Evolutionary conservation across 2,329 filamentous ascomycete species (phyloP).

Genomic region (Phoma sp.): DNA sequence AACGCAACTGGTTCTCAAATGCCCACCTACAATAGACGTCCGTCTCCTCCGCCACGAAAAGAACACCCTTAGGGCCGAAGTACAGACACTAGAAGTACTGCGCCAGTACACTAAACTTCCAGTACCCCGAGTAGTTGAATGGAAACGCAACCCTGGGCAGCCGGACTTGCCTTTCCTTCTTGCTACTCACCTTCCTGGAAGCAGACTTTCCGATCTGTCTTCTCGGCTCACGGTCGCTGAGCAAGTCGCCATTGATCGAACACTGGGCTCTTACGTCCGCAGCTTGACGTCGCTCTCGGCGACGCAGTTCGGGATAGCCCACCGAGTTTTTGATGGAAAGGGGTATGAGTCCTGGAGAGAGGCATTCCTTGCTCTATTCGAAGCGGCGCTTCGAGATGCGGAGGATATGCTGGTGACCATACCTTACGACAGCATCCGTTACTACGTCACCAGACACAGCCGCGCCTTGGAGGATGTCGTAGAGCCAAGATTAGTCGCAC

Average conservation of each 20-base stretch:
- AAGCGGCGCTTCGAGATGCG: conserved; percentile 60
- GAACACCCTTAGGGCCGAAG: conserved; percentile 49
- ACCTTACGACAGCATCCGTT: conserved; percentile 61
- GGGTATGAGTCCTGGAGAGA: conserved; percentile 60
- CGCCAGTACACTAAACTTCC: conserved; percentile 44
- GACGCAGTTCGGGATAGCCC: conserved; percentile 58
- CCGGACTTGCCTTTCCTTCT: conserved; percentile 44
- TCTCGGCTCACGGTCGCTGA: conserved; percentile 44
- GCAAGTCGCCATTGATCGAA: conserved; percentile 47
- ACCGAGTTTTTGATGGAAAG: conserved; percentile 53
- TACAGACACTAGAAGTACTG: conserved; percentile 47
- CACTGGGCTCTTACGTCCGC: conserved; percentile 50
- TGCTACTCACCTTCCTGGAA: conserved; percentile 42
- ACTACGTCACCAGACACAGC: conserved; percentile 54
- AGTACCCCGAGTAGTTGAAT: conserved; percentile 49
- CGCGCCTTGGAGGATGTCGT: conserved; percentile 57
- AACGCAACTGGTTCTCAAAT: conserved; percentile 50
- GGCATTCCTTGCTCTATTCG: conserved; percentile 59
- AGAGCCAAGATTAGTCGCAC: conserved; percentile 58
- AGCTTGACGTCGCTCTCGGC: conserved; percentile 55
- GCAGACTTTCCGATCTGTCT: conserved; percentile 39
- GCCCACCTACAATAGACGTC: conserved; percentile 45
- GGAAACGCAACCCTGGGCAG: conserved; percentile 37
- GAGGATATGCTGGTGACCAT: conserved; percentile 65
- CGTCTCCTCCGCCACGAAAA: conserved; percentile 53